phyloP scores from a whole-genome alignment of 2,329 filamentous ascomycete genomes.

The Graphiopsis chlorocephala region DNA sequence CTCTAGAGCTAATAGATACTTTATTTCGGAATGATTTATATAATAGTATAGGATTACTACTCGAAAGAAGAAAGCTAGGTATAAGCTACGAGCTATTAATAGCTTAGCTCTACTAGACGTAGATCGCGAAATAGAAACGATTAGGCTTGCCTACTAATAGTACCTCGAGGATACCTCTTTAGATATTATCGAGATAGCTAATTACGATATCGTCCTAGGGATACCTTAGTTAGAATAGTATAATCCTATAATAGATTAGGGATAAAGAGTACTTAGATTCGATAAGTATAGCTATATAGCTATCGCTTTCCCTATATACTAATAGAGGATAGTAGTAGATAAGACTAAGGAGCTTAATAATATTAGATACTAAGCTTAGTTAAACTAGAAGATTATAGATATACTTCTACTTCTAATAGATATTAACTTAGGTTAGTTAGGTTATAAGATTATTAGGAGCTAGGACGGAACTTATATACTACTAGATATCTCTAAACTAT shows the following conservation, averaged over 20 bases:
- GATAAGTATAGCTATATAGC: constrained; percentile 14
- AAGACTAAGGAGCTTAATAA: constrained; percentile 18
- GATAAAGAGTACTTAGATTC: constrained; percentile 20
- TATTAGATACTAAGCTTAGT: constrained; percentile 3
- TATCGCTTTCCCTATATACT: constrained; percentile 10
- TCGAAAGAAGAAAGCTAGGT: constrained; percentile 17
- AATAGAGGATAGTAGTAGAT: constrained; percentile 17
- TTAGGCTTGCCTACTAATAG: constrained; percentile 16
- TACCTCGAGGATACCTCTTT: constrained; percentile 18
- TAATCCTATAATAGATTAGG: constrained; percentile 20
- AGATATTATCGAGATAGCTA: constrained; percentile 20
- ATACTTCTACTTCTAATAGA: constrained; percentile 11
- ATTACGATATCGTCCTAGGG: constrained; percentile 18
- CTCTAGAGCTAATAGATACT: constrained; percentile 17
- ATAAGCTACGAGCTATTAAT: constrained; percentile 18
- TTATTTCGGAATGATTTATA: constrained; percentile 15
- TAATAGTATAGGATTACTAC: constrained; percentile 15
- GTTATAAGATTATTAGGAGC: constrained; percentile 10
- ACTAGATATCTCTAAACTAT: constrained; percentile 16
- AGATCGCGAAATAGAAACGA: constrained; percentile 17
- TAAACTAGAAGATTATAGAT: constrained; percentile 1
- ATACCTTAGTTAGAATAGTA: constrained; percentile 19
- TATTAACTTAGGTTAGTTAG: constrained; percentile 9
- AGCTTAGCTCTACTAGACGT: constrained; percentile 16
- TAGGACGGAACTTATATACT: constrained; percentile 4